Evolutionary conservation across 2,329 filamentous ascomycete genomes (phyloP).

Genomic region (Fusarium solani-melongenae): DNA sequence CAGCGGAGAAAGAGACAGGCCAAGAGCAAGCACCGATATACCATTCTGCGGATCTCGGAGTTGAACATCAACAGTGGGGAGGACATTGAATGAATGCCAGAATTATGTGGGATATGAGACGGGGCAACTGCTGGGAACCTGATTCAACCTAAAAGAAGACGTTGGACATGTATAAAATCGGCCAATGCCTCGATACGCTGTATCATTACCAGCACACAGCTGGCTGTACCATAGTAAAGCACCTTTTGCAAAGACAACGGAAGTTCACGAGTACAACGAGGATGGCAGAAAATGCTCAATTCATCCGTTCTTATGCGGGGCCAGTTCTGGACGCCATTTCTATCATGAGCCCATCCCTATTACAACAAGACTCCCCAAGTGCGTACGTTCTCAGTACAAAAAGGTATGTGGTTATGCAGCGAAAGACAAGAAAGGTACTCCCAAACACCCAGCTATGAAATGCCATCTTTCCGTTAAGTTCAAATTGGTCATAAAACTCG

Average conservation of each 20-base stretch:
- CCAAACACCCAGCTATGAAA: conserved; percentile 47
- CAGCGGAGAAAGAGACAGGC: conserved; percentile 79
- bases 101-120: conserved; percentile 12
- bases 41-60: conserved; percentile 86
- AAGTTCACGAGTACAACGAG: background rate
- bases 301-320: conserved; percentile 27
- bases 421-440: conserved; percentile 44
- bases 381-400: conserved; percentile 31
- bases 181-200: conserved; percentile 37
- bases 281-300: conserved; percentile 37
- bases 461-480: conserved; percentile 39
- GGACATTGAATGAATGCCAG: conserved; percentile 49
- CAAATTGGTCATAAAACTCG: conserved; percentile 37
- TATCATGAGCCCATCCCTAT: conserved; percentile 31
- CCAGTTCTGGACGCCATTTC: conserved; percentile 30
- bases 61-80: conserved; percentile 69
- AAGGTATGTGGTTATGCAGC: conserved; percentile 34
- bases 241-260: conserved; percentile 27
- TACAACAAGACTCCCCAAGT: conserved; percentile 18
- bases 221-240: conserved; percentile 45
- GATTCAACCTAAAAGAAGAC: conserved; percentile 20
- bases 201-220: conserved; percentile 43
- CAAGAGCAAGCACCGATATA: conserved; percentile 91
- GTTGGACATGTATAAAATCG: conserved; percentile 40
- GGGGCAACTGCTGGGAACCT: conserved; percentile 3